Base-by-base conservation (phyloP, 108 stramenopile species). In the Fragilaria crotonensis region DNA sequence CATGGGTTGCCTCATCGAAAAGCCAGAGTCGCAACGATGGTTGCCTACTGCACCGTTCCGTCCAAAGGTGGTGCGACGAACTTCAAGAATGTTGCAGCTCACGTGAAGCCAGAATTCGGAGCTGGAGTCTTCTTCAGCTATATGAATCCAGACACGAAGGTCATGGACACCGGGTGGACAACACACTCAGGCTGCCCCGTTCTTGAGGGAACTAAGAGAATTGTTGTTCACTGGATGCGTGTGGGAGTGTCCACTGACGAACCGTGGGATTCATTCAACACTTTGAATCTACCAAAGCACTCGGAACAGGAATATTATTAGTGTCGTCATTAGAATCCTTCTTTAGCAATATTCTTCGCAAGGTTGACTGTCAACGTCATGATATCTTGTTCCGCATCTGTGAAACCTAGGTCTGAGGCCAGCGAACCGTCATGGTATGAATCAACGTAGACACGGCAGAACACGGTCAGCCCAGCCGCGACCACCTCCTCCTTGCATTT, bases 121-220 rank as follows among this genome's bases (percentile, higher is more conserved):
- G 59, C 67, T 44, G 93, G 83, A 4, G 83, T 70, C 22, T 93
- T 93, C 64, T 96, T 96, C 50, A 74, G 80, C 44, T 94, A 93
- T 66, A 67, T 84, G 41, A 85, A 87, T 27, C 60, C 78, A 5
- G 72, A 73, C 33, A 83, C 85, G 17, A 64, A 46, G 14, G 19
- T 33, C 41, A 83, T 79, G 50, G 94, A 95, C 45, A 55, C 59
- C 41, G 83, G 85, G 4, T 79, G 72, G 27, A 94, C 93, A 14
- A 65, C 88, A 31, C 95, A 96, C 67, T 71, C 67, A 25, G 93
- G 93, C 33, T 94, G 95, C 45, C 93, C 95, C 0, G 91, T 94
- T 9, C 31, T 87, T 46, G 82, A 87, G 63, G 95, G 95, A 4
- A 68, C 74, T 17, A 96, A 96, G 71, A 88, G 33, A 0, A 74